phyloP scores from a whole-genome alignment of 768 basidiomycete species.

The Baorangia bicolor region DNA sequence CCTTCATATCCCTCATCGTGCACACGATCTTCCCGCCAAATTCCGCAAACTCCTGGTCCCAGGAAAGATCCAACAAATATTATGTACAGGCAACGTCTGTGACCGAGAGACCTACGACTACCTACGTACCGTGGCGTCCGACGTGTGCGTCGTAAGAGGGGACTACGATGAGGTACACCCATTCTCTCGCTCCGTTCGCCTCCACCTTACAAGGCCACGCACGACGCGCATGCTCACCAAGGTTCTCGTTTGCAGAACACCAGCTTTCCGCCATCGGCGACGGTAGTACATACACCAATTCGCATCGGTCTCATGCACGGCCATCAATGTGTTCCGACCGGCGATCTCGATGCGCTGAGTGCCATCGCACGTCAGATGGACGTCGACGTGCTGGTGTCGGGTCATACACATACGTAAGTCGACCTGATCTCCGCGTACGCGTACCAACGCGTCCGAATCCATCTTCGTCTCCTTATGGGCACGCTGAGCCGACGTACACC shows the following conservation, averaged over 20 bases:
- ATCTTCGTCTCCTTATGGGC: not conserved
- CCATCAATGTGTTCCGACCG: conserved; percentile 89
- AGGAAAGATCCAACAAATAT: conserved; percentile 97
- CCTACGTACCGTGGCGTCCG: conserved; percentile 88
- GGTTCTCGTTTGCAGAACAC: conserved; percentile 44
- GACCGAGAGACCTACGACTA: conserved; percentile 98
- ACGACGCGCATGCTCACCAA: not conserved
- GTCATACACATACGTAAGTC: conserved; percentile 90
- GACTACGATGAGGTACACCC: conserved; percentile 89
- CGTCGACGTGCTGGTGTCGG: conserved; percentile 91
- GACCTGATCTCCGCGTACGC: not conserved
- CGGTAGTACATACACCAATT: conserved; percentile 80
- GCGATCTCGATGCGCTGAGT: conserved; percentile 87
- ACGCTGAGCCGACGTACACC: not conserved
- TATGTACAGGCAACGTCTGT: conserved; percentile 96
- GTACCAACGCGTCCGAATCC: not conserved
- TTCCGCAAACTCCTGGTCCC: conserved; percentile 96
- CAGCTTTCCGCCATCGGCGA: conserved; percentile 75
- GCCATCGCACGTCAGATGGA: conserved; percentile 94
- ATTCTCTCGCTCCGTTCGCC: not conserved
- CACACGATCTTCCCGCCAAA: conserved; percentile 89
- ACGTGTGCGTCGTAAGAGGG: conserved; percentile 88
- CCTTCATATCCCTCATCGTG: conserved; percentile 90
- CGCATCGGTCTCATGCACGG: conserved; percentile 93
- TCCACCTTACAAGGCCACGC: not conserved